Evolutionary conservation across 208 protist species (phyloP).

Genomic region (Spongospora subterranea): DNA sequence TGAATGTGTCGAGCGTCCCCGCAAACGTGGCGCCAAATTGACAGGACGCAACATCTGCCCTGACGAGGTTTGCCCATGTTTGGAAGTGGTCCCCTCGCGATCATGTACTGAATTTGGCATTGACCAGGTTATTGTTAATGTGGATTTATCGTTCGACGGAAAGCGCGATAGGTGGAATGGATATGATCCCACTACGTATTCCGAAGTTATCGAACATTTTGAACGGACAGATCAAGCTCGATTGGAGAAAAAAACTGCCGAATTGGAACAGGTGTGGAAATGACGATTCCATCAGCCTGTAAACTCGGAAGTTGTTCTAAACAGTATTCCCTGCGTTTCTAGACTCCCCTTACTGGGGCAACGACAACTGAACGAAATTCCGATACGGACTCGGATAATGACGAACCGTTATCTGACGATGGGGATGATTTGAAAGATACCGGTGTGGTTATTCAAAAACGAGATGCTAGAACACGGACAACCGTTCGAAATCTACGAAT

Average conservation of each 20-base stretch:
- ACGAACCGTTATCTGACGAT: conserved; percentile 66
- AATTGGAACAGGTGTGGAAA: not conserved
- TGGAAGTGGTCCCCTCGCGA: conserved; percentile 66
- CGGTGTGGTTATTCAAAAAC: conserved; percentile 69
- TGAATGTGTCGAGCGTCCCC: conserved; percentile 90
- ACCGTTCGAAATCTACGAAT: conserved; percentile 85
- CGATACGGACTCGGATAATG: conserved; percentile 69
- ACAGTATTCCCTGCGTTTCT: not conserved
- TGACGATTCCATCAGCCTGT: not conserved
- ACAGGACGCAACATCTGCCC: conserved; percentile 75
- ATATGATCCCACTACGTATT: conserved; percentile 77
- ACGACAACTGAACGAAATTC: conserved; percentile 5
- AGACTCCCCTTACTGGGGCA: not conserved
- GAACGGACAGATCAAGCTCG: conserved; percentile 69
- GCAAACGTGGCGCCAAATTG: conserved; percentile 77
- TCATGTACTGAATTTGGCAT: conserved; percentile 37
- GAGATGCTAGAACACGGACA: conserved; percentile 75
- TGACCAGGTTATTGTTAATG: conserved; percentile 56
- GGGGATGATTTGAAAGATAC: conserved; percentile 61
- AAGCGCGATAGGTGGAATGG: conserved; percentile 86
- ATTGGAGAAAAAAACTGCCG: not conserved
- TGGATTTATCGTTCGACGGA: conserved; percentile 74
- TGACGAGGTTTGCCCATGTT: conserved; percentile 74
- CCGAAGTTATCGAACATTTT: conserved; percentile 71
- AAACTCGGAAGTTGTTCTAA: not conserved